Evolutionary conservation across 1,139 yeast species (phyloP).

Genomic region (Komagataea norvegica): DNA sequence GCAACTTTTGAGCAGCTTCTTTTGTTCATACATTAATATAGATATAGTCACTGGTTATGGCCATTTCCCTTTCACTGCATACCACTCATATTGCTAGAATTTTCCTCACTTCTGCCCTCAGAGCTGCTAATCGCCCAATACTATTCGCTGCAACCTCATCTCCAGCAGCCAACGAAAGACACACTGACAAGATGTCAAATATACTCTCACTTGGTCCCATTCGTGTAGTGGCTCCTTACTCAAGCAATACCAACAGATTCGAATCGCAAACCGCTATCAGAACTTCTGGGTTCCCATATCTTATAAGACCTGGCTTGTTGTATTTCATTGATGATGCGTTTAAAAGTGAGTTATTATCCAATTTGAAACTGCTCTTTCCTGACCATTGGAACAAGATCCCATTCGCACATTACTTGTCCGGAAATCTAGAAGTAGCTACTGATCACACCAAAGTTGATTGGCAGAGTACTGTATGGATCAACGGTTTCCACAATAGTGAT

Average conservation of each 20-base stretch:
- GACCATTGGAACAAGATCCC: neutral
- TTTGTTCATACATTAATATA: too few species aligned
- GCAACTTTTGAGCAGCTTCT: too few species aligned
- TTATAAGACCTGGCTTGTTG: neutral
- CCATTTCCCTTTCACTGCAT: too few species aligned
- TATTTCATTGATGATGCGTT: neutral
- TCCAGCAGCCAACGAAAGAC: too few species aligned
- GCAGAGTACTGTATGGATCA: neutral
- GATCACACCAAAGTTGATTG: neutral
- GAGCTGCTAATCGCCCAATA: too few species aligned
- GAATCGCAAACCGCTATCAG: neutral
- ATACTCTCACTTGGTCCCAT: too few species aligned
- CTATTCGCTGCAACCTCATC: too few species aligned
- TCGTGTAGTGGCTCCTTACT: too few species aligned
- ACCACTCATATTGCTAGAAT: too few species aligned
- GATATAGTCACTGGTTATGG: too few species aligned
- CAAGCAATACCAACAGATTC: neutral
- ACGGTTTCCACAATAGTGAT: neutral
- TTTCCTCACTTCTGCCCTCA: too few species aligned
- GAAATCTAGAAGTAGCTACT: neutral
- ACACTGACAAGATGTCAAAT: too few species aligned
- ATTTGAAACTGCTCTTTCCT: neutral
- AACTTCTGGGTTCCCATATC: neutral
- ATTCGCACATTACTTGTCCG: neutral
- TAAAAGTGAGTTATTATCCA: neutral